Base-by-base conservation (phyloP, 2,329 filamentous ascomycete species). In the Sphaceloma murrayae region DNA sequence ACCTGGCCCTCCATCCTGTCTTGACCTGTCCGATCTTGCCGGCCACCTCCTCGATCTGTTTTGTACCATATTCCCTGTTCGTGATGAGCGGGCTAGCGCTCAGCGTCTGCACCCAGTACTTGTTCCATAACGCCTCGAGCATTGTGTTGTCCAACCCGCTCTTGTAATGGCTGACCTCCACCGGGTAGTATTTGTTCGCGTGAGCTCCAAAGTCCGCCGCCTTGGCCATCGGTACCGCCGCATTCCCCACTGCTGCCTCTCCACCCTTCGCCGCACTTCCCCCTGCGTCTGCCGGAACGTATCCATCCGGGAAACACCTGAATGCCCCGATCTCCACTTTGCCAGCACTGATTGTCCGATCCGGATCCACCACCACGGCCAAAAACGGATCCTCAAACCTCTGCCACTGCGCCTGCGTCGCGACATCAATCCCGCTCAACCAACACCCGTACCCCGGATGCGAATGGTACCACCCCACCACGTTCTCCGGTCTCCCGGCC, bases 291-390 rank as follows among this genome's bases (percentile, higher is more conserved):
- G 31, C 30, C 14, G 77, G 69, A 49, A 78, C 80, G 64, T 91
- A 81, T 49, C 75, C 73, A 32, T 82, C 75, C 0, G 89, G 85
- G 56, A 82, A 95, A 1, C 91, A 96, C 54, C 91, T 74, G 68
- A 98, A 98, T 2, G 89, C 91, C 43, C 91, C 91, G 52, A 98
- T 96, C 59, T 98, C 91, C 48, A 98, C 88, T 62, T 94, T 94
- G 47, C 89, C 88, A 0, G 88, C 85, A 46, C 81, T 89, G 55
- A 96, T 88, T 11, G 91, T 98, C 52, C 89, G 82, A 60, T 98
- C 86, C 0, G 91, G 91, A 61, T 98, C 91, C 51, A 98, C 86
- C 53, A 98, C 91, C 42, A 98, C 85, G 26, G 91, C 91, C 42
- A 94, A 77, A 64, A 95, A 96, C 2, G 91, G 91, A 56, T 95